phyloP scores from a whole-genome alignment of 23 red algal genomes.

The Cyanidiococcus yangmingshanensis region DNA sequence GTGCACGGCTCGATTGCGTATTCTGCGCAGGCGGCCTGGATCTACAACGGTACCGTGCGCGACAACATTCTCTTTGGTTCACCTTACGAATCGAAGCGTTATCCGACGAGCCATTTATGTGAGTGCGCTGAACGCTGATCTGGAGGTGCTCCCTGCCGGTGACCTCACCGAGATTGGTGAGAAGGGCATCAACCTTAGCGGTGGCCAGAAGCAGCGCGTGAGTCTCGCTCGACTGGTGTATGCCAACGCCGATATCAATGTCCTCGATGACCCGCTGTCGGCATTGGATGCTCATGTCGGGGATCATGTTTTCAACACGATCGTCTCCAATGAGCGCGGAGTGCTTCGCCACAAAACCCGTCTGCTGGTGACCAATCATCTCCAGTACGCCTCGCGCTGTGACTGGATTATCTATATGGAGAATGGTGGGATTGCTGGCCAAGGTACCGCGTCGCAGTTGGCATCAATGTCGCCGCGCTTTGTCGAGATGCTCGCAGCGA shows the following conservation, averaged over 20 bases:
- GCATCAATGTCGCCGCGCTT: slow-evolving; percentile 33
- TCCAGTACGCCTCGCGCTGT: slow-evolving; percentile 64
- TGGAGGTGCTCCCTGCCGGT: slow-evolving; percentile 73
- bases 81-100: slow-evolving; percentile 49
- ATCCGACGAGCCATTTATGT: slow-evolving; percentile 48
- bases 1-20: slow-evolving; percentile 59
- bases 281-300: slow-evolving; percentile 95
- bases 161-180: slow-evolving; percentile 93
- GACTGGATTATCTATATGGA: slow-evolving; percentile 54
- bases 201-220: slow-evolving; percentile 93
- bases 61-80: slow-evolving; percentile 92
- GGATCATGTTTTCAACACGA: slow-evolving; percentile 65
- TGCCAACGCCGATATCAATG: slow-evolving; percentile 56
- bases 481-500: slow-evolving; percentile 44
- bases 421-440: slow-evolving; percentile 24
- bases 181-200: slow-evolving; percentile 97
- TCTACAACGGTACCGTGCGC: slow-evolving; percentile 86
- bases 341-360: slow-evolving; percentile 42
- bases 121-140: slow-evolving; percentile 60
- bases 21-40: slow-evolving; percentile 80
- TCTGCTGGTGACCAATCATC: slow-evolving; percentile 89
- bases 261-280: slow-evolving; percentile 90
- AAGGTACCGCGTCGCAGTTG: slow-evolving; percentile 32
- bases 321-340: slow-evolving; percentile 40
- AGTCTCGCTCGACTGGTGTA: slow-evolving; percentile 80